Evolutionary conservation across 345 rosid genomes (phyloP).

Genomic region (Dipteronia dyeriana): DNA sequence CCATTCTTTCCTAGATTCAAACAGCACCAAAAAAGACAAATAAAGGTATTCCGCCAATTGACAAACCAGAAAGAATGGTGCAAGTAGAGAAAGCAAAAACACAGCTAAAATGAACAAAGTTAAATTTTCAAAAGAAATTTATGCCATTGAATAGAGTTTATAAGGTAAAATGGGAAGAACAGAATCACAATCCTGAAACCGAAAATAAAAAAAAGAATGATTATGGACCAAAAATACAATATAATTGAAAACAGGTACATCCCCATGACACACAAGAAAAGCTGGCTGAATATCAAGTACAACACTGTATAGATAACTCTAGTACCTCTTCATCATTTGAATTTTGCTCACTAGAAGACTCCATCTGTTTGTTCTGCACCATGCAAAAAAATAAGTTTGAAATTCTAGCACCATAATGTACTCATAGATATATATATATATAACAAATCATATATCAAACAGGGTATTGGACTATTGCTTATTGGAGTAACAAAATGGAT

Average conservation of each 20-base stretch:
- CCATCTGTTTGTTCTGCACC: constrained; percentile 52
- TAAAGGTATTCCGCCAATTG: not conserved
- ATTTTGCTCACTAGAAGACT: constrained; percentile 44
- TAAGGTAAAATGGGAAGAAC: not conserved
- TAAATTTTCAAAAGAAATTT: not conserved
- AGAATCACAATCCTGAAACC: not conserved
- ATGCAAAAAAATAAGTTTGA: constrained; percentile 3
- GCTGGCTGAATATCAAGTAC: not conserved
- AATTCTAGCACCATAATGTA: constrained; percentile 5
- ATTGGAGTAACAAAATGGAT: not conserved
- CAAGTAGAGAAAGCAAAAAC: not conserved
- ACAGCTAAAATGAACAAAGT: not conserved
- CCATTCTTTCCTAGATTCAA: not conserved
- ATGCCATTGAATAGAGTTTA: not conserved
- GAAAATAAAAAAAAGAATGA: not conserved
- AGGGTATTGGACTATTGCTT: not conserved
- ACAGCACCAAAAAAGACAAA: not conserved
- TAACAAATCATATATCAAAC: not conserved
- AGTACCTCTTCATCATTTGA: constrained; percentile 56
- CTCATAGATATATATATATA: not conserved
- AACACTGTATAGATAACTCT: constrained; percentile 2
- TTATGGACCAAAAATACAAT: not conserved
- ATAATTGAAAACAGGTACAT: not conserved
- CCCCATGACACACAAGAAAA: not conserved
- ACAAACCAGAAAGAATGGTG: not conserved